Evolutionary conservation across 176 grass and related monocot species (phyloP), one percentile per base, ranked within the genome.

Genomic region (Bothriochloa decipiens): DNA sequence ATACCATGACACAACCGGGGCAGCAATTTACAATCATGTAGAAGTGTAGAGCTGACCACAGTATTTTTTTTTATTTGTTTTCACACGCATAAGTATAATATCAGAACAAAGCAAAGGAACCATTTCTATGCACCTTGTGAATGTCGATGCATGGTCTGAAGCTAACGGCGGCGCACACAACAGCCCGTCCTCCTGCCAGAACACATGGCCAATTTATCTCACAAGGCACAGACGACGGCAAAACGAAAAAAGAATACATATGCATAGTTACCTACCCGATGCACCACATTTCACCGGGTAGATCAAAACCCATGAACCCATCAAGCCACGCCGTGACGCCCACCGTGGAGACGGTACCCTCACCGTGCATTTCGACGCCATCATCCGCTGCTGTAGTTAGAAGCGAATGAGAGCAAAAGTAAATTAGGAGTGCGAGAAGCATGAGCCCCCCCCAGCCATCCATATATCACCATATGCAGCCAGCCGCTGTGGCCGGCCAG

Each of bases 61-160:
- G 72, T 47, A 49, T 36, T 15, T 18, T 50, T 49, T 55, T 22
- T 8, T 22, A 22, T 9, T 58, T n/a, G n/a, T 58, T 58, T 22
- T 8, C 53, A 6, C 7, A 43, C 60, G 29, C 14, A 16, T 63
- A 73, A 35, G 61, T 8, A 70, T 68, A 61, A 40, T 8, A 11
- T 27, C 53, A 58, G 53, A 80, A 72, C 17, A 23, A 42, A 69
- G 43, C 28, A 82, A 28, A 43, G 43, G 20, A 11, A 42, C 13
- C 40, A 52, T 16, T 66, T n/a, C 16, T 42, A 82, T 85, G 7
- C n/a, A 98, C 91, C 96, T 98, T 92, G 85, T 98, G 96, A 67
- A 98, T 94, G 86, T 98, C 93, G 17, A 98, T 95, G 62, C 96
- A 98, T 3, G 96, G 93, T 14, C 86, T 90, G 86, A 98, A 95